Evolutionary conservation across 495 filamentous ascomycete species (phyloP).

Genomic region (Podospora sp.): DNA sequence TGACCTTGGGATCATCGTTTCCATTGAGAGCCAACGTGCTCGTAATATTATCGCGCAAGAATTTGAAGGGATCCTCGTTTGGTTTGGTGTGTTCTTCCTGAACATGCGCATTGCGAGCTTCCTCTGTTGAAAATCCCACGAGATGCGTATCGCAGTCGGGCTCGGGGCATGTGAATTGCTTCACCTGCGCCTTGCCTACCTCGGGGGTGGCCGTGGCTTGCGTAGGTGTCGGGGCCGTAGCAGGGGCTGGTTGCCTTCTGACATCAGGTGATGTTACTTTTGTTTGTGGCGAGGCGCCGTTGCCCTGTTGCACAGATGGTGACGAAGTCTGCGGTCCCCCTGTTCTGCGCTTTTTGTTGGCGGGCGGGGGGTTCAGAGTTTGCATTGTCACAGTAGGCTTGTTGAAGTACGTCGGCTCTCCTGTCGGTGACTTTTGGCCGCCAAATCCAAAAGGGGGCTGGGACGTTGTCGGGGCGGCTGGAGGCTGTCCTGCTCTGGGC

Average conservation of each 20-base stretch:
- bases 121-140: conserved; percentile 57
- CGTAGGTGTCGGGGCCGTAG: conserved; percentile 26
- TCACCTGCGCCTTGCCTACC: conserved; percentile 38
- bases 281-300: conserved; percentile 52
- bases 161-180: conserved; percentile 47
- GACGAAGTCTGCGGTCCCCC: conserved; percentile 32
- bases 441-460: conserved; percentile 70
- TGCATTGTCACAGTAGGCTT: conserved; percentile 49
- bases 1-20: conserved; percentile 30
- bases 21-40: conserved; percentile 50
- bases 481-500: conserved; percentile 51
- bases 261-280: conserved; percentile 50
- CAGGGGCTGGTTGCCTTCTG: conserved; percentile 44
- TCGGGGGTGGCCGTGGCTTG: not conserved
- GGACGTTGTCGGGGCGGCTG: conserved; percentile 64
- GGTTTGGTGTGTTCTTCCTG: conserved; percentile 59
- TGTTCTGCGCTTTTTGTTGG: conserved; percentile 57
- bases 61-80: conserved; percentile 55
- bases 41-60: conserved; percentile 49
- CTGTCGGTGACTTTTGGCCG: conserved; percentile 70
- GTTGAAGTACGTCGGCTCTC: conserved; percentile 60
- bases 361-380: conserved; percentile 54
- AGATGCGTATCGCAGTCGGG: conserved; percentile 47
- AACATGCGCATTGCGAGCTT: conserved; percentile 53
- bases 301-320: conserved; percentile 30